Conservation (phyloP, 345 rosid species). For the Eutrema heterophyllum region DNA sequence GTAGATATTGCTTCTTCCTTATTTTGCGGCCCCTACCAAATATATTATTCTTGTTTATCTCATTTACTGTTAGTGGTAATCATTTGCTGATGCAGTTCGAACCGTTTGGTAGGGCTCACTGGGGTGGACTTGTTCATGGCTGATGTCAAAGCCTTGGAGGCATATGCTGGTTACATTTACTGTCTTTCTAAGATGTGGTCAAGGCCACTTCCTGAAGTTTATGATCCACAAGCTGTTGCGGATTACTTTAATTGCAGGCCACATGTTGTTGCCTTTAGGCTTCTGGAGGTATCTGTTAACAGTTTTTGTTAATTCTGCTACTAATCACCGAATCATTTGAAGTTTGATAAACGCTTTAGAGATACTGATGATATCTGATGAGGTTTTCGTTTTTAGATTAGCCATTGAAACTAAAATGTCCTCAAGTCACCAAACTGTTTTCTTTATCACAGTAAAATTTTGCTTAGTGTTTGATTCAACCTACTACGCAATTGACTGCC, state of each 20-base stretch:
- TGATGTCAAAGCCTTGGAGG: constrained; percentile 86
- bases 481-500: no score
- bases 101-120: constrained; percentile 51
- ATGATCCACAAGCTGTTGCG: constrained; percentile 64
- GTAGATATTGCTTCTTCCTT: neutral
- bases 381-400: neutral
- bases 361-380: neutral
- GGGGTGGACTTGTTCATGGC: constrained; percentile 87
- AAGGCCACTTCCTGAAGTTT: constrained; percentile 85
- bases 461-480: no score
- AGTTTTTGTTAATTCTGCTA: constrained; percentile 5
- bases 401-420: neutral
- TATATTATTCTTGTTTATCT: neutral
- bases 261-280: constrained; percentile 76
- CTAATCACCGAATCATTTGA: neutral
- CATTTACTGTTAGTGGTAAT: constrained; percentile 14
- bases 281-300: constrained; percentile 62
- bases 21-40: neutral
- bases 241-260: constrained; percentile 88
- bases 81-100: constrained; percentile 12
- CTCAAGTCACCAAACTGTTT: neutral
- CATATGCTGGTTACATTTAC: constrained; percentile 62
- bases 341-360: neutral
- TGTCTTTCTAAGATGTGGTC: constrained; percentile 69
- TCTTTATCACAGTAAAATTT: neutral